Conservation (phyloP, 2,329 filamentous ascomycete species). For the Tolypocladium endophyticum region DNA sequence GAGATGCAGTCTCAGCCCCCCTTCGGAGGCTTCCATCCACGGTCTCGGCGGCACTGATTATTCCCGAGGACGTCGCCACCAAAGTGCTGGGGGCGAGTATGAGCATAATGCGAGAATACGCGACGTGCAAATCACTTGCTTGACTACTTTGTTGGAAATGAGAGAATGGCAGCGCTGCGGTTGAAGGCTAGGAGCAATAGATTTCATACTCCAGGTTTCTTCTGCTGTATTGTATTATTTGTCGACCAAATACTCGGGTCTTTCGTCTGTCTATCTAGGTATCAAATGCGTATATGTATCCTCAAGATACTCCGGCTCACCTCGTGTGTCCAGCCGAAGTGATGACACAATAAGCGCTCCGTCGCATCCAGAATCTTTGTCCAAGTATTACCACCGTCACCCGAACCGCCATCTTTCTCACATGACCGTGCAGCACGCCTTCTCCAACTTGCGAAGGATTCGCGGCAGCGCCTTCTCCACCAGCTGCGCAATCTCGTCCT, state of each 20-base stretch:
- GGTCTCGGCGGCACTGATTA: not conserved
- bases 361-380: not conserved
- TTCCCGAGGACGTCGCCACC: not conserved
- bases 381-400: not conserved
- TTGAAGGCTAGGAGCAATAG: not conserved
- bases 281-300: not conserved
- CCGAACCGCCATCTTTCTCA: constrained; percentile 23
- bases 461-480: constrained; percentile 50
- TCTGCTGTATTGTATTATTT: not conserved
- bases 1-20: constrained; percentile 2
- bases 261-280: not conserved
- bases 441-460: constrained; percentile 54
- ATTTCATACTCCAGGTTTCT: not conserved
- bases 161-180: not conserved
- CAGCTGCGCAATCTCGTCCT: constrained; percentile 47
- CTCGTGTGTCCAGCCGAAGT: not conserved
- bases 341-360: not conserved
- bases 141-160: not conserved
- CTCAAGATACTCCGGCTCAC: not conserved
- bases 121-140: not conserved
- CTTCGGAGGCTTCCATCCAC: not conserved
- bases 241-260: not conserved
- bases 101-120: not conserved
- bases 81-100: not conserved
- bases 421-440: constrained; percentile 67